Evolutionary conservation across 2,329 filamentous ascomycete genomes (phyloP).

Genomic region (Colletotrichum aenigma): DNA sequence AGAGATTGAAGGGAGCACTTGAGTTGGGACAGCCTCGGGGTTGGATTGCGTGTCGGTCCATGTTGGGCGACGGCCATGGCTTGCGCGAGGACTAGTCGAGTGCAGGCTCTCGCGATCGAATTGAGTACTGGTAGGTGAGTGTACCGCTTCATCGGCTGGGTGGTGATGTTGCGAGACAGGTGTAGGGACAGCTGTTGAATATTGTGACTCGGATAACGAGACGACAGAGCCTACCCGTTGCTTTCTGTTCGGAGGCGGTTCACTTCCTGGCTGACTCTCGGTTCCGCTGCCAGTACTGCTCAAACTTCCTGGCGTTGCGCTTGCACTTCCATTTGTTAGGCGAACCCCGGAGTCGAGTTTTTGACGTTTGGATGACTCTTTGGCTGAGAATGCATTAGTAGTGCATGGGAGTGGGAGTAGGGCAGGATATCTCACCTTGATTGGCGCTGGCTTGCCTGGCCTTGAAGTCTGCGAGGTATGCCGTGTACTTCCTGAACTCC

Average conservation of each 20-base stretch:
- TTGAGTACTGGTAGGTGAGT: conserved; percentile 44
- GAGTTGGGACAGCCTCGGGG: conserved; percentile 24
- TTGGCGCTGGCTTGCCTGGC: conserved; percentile 66
- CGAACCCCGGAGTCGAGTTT: conserved; percentile 46
- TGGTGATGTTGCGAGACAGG: conserved; percentile 36
- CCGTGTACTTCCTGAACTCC: conserved; percentile 70
- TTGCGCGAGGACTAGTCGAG: conserved; percentile 12
- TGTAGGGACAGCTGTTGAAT: conserved; percentile 41
- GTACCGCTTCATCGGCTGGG: conserved; percentile 45
- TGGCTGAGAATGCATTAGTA: conserved; percentile 35
- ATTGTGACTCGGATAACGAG: conserved; percentile 50
- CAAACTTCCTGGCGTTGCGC: conserved; percentile 39
- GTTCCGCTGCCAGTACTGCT: conserved; percentile 50
- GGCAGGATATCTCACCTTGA: conserved; percentile 49
- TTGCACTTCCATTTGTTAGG: conserved; percentile 42
- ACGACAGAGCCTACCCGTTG: conserved; percentile 53
- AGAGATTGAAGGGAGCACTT: conserved; percentile 39
- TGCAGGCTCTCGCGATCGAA: conserved; percentile 34
- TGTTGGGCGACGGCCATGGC: conserved; percentile 9
- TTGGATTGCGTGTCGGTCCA: conserved; percentile 6
- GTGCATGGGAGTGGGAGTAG: not conserved
- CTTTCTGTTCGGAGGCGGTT: conserved; percentile 49
- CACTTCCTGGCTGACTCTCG: conserved; percentile 52
- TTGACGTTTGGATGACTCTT: conserved; percentile 53
- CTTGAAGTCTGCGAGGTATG: conserved; percentile 80